Percentiles rank a stretch among this genome's conserved stretches.
These are phyloP conservation scores for Triangularia verruculosa DNA, from an alignment of 2,329 filamentous ascomycete species.

Conservation along the genomic window DNA sequence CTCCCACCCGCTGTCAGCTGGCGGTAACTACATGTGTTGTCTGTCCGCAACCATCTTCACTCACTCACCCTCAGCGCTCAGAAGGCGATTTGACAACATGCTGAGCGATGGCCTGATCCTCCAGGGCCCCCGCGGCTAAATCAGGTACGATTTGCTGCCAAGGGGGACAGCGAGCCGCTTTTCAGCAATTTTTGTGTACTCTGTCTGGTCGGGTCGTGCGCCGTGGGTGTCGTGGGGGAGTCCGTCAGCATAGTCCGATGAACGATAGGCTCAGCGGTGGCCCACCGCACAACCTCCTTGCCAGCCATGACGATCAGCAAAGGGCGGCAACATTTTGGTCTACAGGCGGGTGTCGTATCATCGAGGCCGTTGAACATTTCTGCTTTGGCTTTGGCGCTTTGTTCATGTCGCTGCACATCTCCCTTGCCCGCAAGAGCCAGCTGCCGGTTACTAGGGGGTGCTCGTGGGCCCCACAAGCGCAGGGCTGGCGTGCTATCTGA, in stretches of 20 bases:
- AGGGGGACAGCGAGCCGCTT: slow-evolving; percentile 17
- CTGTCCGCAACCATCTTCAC: slow-evolving; percentile 1
- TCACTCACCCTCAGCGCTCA: neutral
- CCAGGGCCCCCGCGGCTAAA: slow-evolving; percentile 23
- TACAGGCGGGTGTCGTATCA: neutral
- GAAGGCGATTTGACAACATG: neutral
- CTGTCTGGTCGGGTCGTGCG: slow-evolving; percentile 24
- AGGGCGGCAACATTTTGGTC: slow-evolving; percentile 17
- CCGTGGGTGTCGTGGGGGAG: slow-evolving; percentile 24
- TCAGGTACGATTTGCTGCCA: slow-evolving; percentile 24
- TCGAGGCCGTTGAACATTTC: neutral
- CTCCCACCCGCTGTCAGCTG: slow-evolving; percentile 22
- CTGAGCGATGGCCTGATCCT: slow-evolving; percentile 18
- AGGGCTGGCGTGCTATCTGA: slow-evolving; percentile 10
- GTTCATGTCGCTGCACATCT: slow-evolving; percentile 19
- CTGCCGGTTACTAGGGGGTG: neutral
- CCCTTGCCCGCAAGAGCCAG: slow-evolving; percentile 12
- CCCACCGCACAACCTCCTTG: slow-evolving; percentile 15
- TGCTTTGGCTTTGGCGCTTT: slow-evolving; percentile 14
- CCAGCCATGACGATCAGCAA: slow-evolving; percentile 16
- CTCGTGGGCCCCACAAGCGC: slow-evolving; percentile 3
- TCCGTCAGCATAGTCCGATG: slow-evolving; percentile 25
- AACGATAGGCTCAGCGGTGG: slow-evolving; percentile 15
- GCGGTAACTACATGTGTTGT: slow-evolving; percentile 22
- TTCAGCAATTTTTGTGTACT: slow-evolving; percentile 23